phyloP scores from a whole-genome alignment of 2,329 filamentous ascomycete genomes.

The Sclerotinia trifoliorum region DNA sequence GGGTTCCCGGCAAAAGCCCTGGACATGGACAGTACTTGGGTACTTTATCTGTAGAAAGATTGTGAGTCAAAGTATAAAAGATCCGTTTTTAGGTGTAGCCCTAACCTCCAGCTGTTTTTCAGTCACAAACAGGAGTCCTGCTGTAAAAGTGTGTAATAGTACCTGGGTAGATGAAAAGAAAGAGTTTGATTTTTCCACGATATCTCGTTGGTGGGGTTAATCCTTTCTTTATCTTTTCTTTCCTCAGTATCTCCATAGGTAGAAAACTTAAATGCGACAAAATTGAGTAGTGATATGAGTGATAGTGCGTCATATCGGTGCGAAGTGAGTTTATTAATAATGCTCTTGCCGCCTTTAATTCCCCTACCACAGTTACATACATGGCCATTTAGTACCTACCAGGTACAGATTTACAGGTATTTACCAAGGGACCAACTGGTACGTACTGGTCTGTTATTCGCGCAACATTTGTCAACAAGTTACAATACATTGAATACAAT shows the following conservation, averaged over 20 bases:
- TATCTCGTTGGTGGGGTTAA: constrained; percentile 8
- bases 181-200: too few species aligned
- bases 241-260: background rate
- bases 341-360: background rate
- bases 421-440: too few species aligned
- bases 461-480: background rate
- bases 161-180: too few species aligned
- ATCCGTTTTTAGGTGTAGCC: background rate
- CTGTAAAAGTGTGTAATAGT: too few species aligned
- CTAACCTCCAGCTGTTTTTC: background rate
- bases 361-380: too few species aligned
- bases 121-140: too few species aligned
- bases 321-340: constrained; percentile 2
- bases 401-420: too few species aligned
- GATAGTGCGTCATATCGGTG: constrained; percentile 13
- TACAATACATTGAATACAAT: background rate
- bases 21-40: background rate
- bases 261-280: background rate
- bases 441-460: too few species aligned
- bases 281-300: background rate
- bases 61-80: background rate
- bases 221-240: constrained; percentile 4
- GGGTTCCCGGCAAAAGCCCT: constrained; percentile 11
- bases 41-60: background rate
- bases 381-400: background rate